These are phyloP conservation scores for Orbilia ellipsospora DNA, from an alignment of 2,329 filamentous ascomycete genomes.

Conservation along the genomic window DNA sequence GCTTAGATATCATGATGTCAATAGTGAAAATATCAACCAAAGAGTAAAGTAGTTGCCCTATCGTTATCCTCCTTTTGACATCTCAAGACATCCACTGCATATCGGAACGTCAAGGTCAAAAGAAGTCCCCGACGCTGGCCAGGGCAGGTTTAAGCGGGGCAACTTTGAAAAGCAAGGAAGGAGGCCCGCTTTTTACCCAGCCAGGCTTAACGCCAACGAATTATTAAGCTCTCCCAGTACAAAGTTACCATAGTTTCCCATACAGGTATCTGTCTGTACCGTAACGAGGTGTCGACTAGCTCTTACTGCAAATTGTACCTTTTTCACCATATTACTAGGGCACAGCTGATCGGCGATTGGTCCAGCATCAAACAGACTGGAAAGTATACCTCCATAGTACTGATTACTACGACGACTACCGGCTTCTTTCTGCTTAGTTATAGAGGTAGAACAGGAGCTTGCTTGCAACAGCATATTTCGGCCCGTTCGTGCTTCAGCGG, in stretches of 20 bases:
- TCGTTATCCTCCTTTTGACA: too few relatives aligned
- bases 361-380: too few relatives aligned
- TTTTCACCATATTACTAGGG: background rate
- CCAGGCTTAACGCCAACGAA: background rate
- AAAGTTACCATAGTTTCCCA: background rate
- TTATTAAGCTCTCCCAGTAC: too few relatives aligned
- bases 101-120: background rate
- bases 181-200: conserved; percentile 2
- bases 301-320: conserved; percentile 14
- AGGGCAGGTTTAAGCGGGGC: conserved; percentile 50
- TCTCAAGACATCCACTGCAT: too few relatives aligned
- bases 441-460: background rate
- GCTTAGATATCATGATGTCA: too few relatives aligned
- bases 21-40: too few relatives aligned
- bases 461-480: background rate
- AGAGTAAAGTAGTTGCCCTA: background rate
- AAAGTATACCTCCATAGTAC: background rate
- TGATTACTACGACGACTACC: background rate
- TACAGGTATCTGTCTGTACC: background rate
- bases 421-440: conserved; percentile 13
- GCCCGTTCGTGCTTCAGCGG: background rate
- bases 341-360: too few relatives aligned
- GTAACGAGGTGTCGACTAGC: too few relatives aligned
- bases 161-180: conserved; percentile 17
- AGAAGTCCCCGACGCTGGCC: conserved; percentile 7